phyloP scores from a whole-genome alignment of 2,329 filamentous ascomycete genomes.

The Podosphaera fusca region DNA sequence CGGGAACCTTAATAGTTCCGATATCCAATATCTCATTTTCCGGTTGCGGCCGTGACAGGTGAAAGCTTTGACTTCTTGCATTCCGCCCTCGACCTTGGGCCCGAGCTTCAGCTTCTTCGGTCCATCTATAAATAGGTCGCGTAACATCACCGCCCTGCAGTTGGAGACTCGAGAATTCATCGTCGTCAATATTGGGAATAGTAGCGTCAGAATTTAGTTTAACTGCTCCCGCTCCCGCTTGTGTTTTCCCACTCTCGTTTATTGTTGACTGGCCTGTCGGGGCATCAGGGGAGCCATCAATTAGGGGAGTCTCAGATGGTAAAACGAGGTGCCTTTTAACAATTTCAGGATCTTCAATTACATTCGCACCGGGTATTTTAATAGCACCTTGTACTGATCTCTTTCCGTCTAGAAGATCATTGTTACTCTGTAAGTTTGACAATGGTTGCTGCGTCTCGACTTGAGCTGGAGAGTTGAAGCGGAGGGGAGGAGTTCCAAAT shows the following conservation, averaged over 20 bases:
- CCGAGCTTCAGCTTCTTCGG: constrained; percentile 60
- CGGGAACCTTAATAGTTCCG: constrained; percentile 73
- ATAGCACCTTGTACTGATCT: constrained; percentile 21
- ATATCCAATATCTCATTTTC: constrained; percentile 69
- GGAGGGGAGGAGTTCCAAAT: constrained; percentile 38
- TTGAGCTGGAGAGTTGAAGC: constrained; percentile 33
- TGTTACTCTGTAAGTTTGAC: constrained; percentile 40
- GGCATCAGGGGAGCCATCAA: constrained; percentile 6
- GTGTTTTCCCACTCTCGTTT: constrained; percentile 16
- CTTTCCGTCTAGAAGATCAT: constrained; percentile 63
- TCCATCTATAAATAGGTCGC: constrained; percentile 88
- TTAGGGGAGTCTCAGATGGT: constrained; percentile 26
- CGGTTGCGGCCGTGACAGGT: constrained; percentile 50
- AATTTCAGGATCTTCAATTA: constrained; percentile 76
- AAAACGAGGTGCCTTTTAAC: constrained; percentile 73
- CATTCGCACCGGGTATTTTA: constrained; percentile 26
- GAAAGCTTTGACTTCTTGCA: constrained; percentile 74
- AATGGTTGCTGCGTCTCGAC: constrained; percentile 18
- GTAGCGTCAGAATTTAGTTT: constrained; percentile 15
- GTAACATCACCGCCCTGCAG: constrained; percentile 91
- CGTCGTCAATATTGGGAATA: constrained; percentile 27
- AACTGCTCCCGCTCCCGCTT: constrained; percentile 5
- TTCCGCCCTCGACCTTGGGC: constrained; percentile 30
- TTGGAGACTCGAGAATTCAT: constrained; percentile 82
- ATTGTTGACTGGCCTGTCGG: constrained; percentile 16